Evolutionary conservation across 805 yeast species (phyloP).

Genomic region (Suhomyces faveliae): DNA sequence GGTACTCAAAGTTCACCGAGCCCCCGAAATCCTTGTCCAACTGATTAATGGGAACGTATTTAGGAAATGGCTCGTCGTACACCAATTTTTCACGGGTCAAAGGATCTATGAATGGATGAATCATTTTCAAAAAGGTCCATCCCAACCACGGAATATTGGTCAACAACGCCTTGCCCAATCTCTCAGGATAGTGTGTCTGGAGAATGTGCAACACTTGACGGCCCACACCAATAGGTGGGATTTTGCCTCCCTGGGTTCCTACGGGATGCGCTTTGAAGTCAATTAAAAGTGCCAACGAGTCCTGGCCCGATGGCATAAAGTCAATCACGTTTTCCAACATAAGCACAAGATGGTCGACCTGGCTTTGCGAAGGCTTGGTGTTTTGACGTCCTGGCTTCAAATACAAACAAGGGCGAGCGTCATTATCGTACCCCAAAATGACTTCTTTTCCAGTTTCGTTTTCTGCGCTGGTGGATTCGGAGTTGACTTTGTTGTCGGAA

Average conservation of each 20-base stretch:
- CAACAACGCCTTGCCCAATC: conserved; percentile 87
- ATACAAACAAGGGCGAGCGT: conserved; percentile 52
- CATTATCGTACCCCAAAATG: conserved; percentile 54
- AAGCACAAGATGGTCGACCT: conserved; percentile 55
- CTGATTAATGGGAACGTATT: conserved; percentile 79
- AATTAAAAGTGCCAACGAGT: conserved; percentile 51
- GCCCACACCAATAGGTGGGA: conserved; percentile 50
- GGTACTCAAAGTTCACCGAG: conserved; percentile 74
- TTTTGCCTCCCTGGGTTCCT: conserved; percentile 41
- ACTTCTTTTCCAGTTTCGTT: conserved; percentile 54
- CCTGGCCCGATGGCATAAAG: conserved; percentile 59
- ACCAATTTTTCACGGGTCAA: conserved; percentile 90
- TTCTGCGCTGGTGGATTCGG: conserved; percentile 46
- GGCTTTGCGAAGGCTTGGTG: conserved; percentile 49
- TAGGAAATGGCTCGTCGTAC: conserved; percentile 81
- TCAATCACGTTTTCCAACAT: conserved; percentile 55
- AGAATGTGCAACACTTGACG: conserved; percentile 89
- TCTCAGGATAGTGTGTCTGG: conserved; percentile 97
- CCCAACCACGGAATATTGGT: conserved; percentile 94
- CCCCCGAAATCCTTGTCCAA: conserved; percentile 88
- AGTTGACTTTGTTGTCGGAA: conserved; percentile 30
- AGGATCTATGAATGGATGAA: conserved; percentile 96
- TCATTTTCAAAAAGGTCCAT: conserved; percentile 86
- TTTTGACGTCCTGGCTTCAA: conserved; percentile 56
- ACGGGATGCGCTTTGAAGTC: conserved; percentile 63